phyloP scores from a whole-genome alignment of 2,329 filamentous ascomycete species.

The Aspergillus sp. region DNA sequence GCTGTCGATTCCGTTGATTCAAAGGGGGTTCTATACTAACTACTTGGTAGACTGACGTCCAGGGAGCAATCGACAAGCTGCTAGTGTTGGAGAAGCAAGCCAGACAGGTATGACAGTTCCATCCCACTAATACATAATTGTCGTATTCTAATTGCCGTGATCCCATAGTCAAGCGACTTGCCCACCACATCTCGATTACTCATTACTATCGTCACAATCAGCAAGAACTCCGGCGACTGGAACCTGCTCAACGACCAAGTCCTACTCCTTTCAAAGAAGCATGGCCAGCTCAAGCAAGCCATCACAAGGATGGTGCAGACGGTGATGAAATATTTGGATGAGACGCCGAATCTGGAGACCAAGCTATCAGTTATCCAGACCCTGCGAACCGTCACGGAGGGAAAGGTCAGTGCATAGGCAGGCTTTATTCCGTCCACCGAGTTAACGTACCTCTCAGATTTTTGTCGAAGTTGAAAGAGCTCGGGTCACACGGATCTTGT shows the following conservation, averaged over 20 bases:
- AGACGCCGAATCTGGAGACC: constrained; percentile 78
- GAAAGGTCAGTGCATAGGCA: constrained; percentile 63
- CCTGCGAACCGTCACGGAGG: constrained; percentile 91
- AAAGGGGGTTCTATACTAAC: constrained; percentile 20
- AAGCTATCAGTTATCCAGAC: constrained; percentile 96
- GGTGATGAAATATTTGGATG: constrained; percentile 87
- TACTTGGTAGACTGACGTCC: constrained; percentile 60
- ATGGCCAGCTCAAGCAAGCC: constrained; percentile 98
- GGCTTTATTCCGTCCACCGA: neutral
- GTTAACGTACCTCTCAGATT: constrained; percentile 57
- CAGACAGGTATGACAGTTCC: constrained; percentile 67
- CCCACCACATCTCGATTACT: constrained; percentile 89
- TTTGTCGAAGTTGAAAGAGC: constrained; percentile 98
- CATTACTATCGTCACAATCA: constrained; percentile 85
- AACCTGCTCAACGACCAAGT: constrained; percentile 94
- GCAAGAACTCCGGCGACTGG: constrained; percentile 92
- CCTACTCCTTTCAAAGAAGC: constrained; percentile 94
- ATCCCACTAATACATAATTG: neutral
- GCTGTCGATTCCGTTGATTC: neutral
- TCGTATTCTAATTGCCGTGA: constrained; percentile 12
- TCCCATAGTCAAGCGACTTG: constrained; percentile 80
- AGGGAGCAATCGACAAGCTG: constrained; percentile 91
- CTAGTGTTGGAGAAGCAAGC: constrained; percentile 91
- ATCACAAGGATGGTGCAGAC: constrained; percentile 99
- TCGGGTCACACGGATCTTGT: constrained; percentile 89